phyloP scores from a whole-genome alignment of 2,329 filamentous ascomycete genomes.

The Cyclaneusma minus region DNA sequence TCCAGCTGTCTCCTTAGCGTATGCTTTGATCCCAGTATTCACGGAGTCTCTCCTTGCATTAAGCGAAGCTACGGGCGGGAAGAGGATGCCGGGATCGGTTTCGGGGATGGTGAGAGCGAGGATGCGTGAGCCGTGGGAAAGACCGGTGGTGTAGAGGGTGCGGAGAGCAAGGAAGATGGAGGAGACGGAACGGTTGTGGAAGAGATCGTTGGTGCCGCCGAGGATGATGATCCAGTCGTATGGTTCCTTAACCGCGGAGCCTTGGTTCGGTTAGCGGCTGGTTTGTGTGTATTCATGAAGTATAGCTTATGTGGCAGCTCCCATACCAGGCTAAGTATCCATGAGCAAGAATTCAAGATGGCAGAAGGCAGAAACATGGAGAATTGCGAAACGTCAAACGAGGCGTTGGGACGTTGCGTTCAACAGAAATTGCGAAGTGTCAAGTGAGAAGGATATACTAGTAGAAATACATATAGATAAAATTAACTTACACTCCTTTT shows the following conservation, averaged over 20 bases:
- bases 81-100: too few relatives aligned
- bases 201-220: constrained; percentile 50
- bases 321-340: too few relatives aligned
- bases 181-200: constrained; percentile 19
- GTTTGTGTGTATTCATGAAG: constrained; percentile 2
- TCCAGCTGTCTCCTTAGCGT: background rate
- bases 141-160: constrained; percentile 31
- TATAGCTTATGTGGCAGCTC: too few relatives aligned
- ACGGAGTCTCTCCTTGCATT: constrained; percentile 20
- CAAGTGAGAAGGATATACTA: background rate
- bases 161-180: constrained; percentile 33
- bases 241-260: constrained; percentile 3
- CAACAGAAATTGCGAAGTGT: background rate
- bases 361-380: background rate
- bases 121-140: constrained; percentile 34
- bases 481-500: constrained; percentile 19
- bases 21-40: constrained; percentile 2
- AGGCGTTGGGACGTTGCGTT: background rate
- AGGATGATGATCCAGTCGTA: constrained; percentile 46
- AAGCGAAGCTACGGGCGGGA: constrained; percentile 14
- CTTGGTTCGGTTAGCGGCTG: constrained; percentile 7
- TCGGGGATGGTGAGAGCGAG: constrained; percentile 50
- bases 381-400: background rate
- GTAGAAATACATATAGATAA: background rate
- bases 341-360: background rate